Evolutionary conservation across 345 rosid genomes (phyloP).

Genomic region (Rhizophora mangle): DNA sequence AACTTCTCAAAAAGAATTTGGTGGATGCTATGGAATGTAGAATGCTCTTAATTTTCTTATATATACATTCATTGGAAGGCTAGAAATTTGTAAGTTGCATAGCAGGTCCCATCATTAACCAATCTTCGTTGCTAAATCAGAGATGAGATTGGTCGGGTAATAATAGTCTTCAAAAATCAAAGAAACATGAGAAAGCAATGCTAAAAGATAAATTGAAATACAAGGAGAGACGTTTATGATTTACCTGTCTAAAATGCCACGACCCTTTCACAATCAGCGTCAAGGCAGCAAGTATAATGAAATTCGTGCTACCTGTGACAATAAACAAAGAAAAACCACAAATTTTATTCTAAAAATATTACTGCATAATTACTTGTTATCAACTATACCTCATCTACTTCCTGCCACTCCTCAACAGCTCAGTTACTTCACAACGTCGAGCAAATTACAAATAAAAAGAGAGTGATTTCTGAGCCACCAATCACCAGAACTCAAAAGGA

Average conservation of each 20-base stretch:
- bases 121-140: no score
- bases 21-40: no score
- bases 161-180: no score
- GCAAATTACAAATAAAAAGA: neutral
- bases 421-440: neutral
- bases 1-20: no score
- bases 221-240: neutral
- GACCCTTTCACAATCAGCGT: conserved; percentile 71
- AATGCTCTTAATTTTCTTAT: no score
- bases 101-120: no score
- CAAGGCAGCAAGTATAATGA: conserved; percentile 68
- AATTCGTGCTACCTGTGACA: conserved; percentile 81
- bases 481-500: conserved; percentile 2
- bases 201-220: neutral
- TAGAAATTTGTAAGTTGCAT: no score
- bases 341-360: neutral
- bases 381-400: neutral
- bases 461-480: neutral
- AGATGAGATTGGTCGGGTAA: no score
- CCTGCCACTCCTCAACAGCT: conserved; percentile 4
- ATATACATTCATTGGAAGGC: no score
- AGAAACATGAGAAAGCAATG: no score
- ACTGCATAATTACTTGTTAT: no score
- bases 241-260: conserved; percentile 90
- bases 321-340: neutral